Base-by-base conservation (phyloP, 495 filamentous ascomycete genomes). In the Trichoderma erinaceum region DNA sequence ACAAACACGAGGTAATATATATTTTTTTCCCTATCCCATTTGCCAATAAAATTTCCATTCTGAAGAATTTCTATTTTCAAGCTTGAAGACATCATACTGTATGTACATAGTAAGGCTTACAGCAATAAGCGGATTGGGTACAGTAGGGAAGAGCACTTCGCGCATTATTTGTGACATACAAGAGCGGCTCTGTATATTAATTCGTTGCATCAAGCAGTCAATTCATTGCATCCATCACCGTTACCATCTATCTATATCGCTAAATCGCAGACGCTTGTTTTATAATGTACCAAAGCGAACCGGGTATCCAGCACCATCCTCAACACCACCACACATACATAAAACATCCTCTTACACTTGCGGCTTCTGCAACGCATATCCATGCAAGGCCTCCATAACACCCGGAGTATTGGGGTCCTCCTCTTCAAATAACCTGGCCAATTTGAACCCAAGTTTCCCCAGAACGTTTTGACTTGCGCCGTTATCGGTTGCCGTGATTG, bases 401-500 rank as follows among this genome's bases (percentile, higher is more conserved):
- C 43, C 65, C 63, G 63, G 63, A 11, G 10, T 3, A 23, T 52
- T 44, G 16, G 66, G 21, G 25, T 81, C 79, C 66, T 64, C 66
- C 41, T 67, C 70, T 63, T 66, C 56, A 74, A 69, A 77, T 25
- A 38, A 71, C 52, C 67, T 7, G 27, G 75, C 71, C 41, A 68
- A 67, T 73, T 78, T 69, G 65, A 79, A 80, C 23, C 80, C 80
- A 38, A 67, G 69, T 73, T 80, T 81, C 66, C 65, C n/a, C 67
- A 82, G 41, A 21, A 81, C 74, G 25, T 52, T 70, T 69, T 81
- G 76, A 48, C 80, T 82, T 35, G 41, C 65, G 35, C 13, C 44
- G 68, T 83, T 82, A 8, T 25, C 52, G 2, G 52, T 52, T 63
- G 70, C 72, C 25, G 78, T 80, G 4, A 81, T 65, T 35, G 78